phyloP scores from a whole-genome alignment of 2,329 filamentous ascomycete genomes.

The Colletotrichum orchidophilum region DNA sequence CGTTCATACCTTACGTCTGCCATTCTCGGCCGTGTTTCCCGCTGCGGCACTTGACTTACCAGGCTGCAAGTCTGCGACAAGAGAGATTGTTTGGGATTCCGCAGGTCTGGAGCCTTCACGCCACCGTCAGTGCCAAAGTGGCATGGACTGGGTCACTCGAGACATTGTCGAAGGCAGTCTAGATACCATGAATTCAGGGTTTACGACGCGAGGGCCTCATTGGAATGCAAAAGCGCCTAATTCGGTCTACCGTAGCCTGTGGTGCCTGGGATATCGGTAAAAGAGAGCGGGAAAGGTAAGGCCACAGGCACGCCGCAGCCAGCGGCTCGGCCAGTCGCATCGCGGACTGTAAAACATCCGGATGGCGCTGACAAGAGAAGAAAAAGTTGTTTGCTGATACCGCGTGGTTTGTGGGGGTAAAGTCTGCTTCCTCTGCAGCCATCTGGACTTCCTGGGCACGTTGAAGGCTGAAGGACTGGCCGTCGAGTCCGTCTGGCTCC shows the following conservation, averaged over 20 bases:
- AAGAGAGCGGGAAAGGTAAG: neutral
- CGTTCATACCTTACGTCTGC: neutral
- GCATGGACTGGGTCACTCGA: constrained; percentile 1
- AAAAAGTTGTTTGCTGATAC: constrained; percentile 15
- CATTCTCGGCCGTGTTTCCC: neutral
- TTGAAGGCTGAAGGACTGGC: neutral
- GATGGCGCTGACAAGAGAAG: neutral
- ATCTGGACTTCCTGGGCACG: neutral
- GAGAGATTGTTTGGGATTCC: constrained; percentile 15
- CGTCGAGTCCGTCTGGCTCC: neutral
- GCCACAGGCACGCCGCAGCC: constrained; percentile 20
- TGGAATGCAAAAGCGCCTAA: constrained; percentile 1
- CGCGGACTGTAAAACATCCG: neutral
- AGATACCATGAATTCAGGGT: constrained; percentile 12
- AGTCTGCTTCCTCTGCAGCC: neutral
- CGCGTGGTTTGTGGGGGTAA: constrained; percentile 1
- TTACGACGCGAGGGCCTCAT: neutral
- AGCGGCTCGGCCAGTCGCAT: constrained; percentile 28
- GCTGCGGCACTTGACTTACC: neutral
- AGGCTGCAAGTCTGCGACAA: constrained; percentile 6
- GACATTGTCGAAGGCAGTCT: constrained; percentile 1
- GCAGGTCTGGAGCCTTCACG: constrained; percentile 1
- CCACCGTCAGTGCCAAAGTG: neutral
- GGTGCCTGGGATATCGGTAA: neutral
- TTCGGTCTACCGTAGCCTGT: neutral